Conservation (phyloP, 495 filamentous ascomycete species). For the Neurospora pannonica region DNA sequence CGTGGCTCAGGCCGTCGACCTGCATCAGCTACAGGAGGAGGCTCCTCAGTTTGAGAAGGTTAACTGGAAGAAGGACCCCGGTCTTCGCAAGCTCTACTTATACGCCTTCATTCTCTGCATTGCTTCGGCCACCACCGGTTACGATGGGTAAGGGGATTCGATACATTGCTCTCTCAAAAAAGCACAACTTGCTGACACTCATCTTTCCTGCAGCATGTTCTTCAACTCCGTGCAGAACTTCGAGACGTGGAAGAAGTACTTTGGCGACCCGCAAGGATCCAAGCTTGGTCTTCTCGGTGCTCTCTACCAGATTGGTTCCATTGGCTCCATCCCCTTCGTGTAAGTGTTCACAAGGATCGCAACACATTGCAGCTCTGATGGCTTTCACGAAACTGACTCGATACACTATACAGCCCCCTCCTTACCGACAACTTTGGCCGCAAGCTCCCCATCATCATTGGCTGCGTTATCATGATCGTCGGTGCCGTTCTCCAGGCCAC, state of each 20-base stretch:
- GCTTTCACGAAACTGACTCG: slow-evolving; percentile 11
- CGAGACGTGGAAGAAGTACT: slow-evolving; percentile 39
- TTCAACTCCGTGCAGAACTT: slow-evolving; percentile 47
- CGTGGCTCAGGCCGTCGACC: slow-evolving; percentile 16
- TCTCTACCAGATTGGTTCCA: slow-evolving; percentile 59
- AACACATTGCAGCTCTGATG: background rate
- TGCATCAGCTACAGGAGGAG: slow-evolving; percentile 35
- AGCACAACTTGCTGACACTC: slow-evolving; percentile 6
- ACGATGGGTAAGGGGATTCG: slow-evolving; percentile 44
- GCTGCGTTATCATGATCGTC: slow-evolving; percentile 55
- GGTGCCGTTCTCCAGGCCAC: slow-evolving; percentile 48
- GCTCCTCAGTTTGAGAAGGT: slow-evolving; percentile 50
- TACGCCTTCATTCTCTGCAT: slow-evolving; percentile 49
- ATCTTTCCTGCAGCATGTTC: slow-evolving; percentile 34
- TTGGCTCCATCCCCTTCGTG: slow-evolving; percentile 56
- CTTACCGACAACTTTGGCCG: slow-evolving; percentile 54
- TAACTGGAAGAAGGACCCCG: slow-evolving; percentile 49
- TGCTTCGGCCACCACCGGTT: slow-evolving; percentile 56
- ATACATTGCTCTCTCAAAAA: background rate
- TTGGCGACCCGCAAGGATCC: slow-evolving; percentile 40
- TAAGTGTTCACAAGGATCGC: slow-evolving; percentile 21
- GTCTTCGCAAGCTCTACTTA: slow-evolving; percentile 52
- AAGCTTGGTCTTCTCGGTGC: slow-evolving; percentile 54
- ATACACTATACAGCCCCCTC: slow-evolving; percentile 36
- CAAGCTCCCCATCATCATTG: slow-evolving; percentile 50